Evolutionary conservation across 2,329 filamentous ascomycete species (phyloP), one percentile per base, ranked within the genome.

Genomic region (Botryotinia calthae): DNA sequence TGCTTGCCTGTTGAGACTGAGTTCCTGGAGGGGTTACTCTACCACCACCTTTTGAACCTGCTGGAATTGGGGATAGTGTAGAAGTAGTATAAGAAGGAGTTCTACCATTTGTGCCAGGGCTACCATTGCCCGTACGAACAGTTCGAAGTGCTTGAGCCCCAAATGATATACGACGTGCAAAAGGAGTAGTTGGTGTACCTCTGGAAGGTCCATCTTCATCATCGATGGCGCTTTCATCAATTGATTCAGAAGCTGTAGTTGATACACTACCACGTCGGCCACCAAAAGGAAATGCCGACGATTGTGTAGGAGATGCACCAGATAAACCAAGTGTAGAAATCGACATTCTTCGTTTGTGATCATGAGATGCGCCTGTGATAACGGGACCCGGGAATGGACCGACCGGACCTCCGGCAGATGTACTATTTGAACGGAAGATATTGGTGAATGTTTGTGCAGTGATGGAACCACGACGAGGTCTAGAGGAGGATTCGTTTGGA

Each of bases 151-250:
- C 93, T 81, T 94, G 89, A 74, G 92, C 91, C 74, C 95, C 95
- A 80, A 97, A 97, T 83, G 95, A 98, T 85, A 97, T 90, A 73
- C 95, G 92, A 77, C 95, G 91, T 74, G 88, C 88, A 80, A 95
- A 95, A 48, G 94, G 93, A 20, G 92, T 93, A 70, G 85, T 87
- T 48, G 93, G 90, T 25, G 87, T 86, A 77, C 87, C 88, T 79
- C 86, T 87, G 56, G 84, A 81, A 72, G 82, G 82, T 69, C 82
- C 81, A n/a, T 84, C 82, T 59, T 90, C 88, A 74, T 95, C 89
- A 75, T 93, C 91, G 74, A 92, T 87, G 66, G 91, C 92, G 77
- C 84, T 91, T 82, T 95, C 93, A 76, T 95, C 92, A 74, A 91
- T 86, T 2, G 87, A 87, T 72, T 89, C 87, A 5, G 88, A 89